phyloP scores from a whole-genome alignment of 2,329 filamentous ascomycete genomes.

The Ceratocystis alfenasii region DNA sequence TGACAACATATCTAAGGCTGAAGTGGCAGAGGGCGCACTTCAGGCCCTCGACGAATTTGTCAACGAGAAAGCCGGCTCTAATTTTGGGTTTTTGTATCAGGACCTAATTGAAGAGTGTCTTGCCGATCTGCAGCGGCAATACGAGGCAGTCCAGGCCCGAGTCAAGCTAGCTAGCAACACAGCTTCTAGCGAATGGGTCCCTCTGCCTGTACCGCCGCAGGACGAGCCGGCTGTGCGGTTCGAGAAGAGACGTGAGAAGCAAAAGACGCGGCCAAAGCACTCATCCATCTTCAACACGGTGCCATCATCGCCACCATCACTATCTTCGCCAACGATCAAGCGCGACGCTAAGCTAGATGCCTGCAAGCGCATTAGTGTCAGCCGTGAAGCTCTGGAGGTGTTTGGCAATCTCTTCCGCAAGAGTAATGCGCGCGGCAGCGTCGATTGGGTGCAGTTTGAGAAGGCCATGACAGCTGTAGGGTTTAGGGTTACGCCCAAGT shows the following conservation, averaged over 20 bases:
- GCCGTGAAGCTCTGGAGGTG: conserved; percentile 29
- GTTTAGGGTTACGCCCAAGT: conserved; percentile 33
- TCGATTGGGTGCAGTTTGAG: conserved; percentile 32
- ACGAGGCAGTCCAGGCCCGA: conserved; percentile 23
- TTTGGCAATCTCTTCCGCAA: conserved; percentile 31
- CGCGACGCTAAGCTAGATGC: conserved; percentile 10
- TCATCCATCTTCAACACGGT: conserved; percentile 30
- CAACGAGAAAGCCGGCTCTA: conserved; percentile 30
- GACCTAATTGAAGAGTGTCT: conserved; percentile 34
- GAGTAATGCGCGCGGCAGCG: conserved; percentile 27
- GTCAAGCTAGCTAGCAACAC: conserved; percentile 24
- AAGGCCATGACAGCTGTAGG: conserved; percentile 33
- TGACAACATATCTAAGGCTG: conserved; percentile 33
- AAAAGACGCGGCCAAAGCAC: conserved; percentile 34
- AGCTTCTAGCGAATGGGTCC: conserved; percentile 23
- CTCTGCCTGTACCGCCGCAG: conserved; percentile 22
- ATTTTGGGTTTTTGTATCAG: conserved; percentile 35
- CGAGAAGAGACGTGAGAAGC: conserved; percentile 32
- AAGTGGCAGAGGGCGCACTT: conserved; percentile 31
- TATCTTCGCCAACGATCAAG: not conserved
- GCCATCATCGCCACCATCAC: not conserved
- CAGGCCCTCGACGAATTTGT: conserved; percentile 31
- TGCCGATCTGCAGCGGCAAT: conserved; percentile 27
- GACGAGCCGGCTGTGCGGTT: conserved; percentile 26
- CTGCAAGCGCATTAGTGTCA: conserved; percentile 30